A percentile compares a stretch with the other conserved stretches of the same genome.
Evolutionary conservation across 495 filamentous ascomycete species (phyloP).

Genomic region (Physcia stellaris): DNA sequence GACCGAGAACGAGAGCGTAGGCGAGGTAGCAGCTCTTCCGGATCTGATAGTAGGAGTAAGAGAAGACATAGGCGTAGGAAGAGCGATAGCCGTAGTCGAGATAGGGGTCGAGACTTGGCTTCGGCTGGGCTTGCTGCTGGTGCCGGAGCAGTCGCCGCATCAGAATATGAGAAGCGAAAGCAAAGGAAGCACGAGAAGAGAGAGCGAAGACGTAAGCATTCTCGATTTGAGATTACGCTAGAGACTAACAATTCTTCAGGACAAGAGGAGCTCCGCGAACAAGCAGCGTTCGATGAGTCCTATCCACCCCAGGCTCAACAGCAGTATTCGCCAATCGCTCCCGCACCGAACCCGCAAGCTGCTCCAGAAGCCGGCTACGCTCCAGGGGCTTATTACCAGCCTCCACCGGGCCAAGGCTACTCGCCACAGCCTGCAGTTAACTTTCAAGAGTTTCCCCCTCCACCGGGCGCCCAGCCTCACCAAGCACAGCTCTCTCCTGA

Average conservation of each 20-base stretch:
- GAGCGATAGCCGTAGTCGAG: constrained; percentile 42
- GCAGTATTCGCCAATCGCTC: constrained; percentile 30
- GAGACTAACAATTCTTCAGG: constrained; percentile 18
- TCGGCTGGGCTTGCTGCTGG: constrained; percentile 55
- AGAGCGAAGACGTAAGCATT: constrained; percentile 18
- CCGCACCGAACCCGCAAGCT: no score
- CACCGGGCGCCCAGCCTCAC: constrained; percentile 31
- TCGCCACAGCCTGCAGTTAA: constrained; percentile 21
- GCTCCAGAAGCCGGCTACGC: constrained; percentile 20
- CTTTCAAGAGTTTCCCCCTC: constrained; percentile 32
- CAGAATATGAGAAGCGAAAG: constrained; percentile 49
- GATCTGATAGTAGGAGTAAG: constrained; percentile 25
- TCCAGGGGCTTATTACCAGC: constrained; percentile 27
- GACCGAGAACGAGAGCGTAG: constrained; percentile 25
- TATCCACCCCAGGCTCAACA: constrained; percentile 28
- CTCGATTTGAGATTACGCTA: neutral
- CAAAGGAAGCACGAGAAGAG: constrained; percentile 39
- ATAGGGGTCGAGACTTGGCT: constrained; percentile 50
- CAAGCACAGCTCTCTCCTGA: constrained; percentile 19
- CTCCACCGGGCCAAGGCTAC: constrained; percentile 28
- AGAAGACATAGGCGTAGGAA: constrained; percentile 31
- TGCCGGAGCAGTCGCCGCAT: constrained; percentile 66
- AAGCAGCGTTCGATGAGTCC: constrained; percentile 14
- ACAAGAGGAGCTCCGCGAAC: constrained; percentile 25
- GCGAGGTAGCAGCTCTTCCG: constrained; percentile 29